Conservation (phyloP, 805 yeast species). For the Starmerella scarabaei region DNA sequence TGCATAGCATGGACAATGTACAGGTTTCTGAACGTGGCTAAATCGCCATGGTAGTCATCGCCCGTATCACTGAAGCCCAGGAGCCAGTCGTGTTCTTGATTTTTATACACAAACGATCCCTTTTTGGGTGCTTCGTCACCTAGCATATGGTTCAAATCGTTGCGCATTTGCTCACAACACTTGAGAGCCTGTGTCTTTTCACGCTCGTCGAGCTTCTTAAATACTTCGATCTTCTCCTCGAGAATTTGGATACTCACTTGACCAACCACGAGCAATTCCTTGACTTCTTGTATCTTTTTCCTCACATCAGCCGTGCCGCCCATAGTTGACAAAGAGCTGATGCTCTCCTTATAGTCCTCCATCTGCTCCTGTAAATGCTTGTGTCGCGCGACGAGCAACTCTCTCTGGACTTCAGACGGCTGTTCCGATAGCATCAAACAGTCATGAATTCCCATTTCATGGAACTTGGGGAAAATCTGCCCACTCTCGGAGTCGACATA, state of each 20-base stretch:
- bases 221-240: slow-evolving; percentile 1
- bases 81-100: background rate
- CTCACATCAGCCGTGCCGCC: slow-evolving; percentile 4
- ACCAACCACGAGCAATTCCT: slow-evolving; percentile 7
- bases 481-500: slow-evolving; percentile 22
- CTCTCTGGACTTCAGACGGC: slow-evolving; percentile 23
- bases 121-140: background rate
- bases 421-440: slow-evolving; percentile 36
- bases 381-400: slow-evolving; percentile 22
- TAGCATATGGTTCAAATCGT: background rate
- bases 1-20: slow-evolving; percentile 61
- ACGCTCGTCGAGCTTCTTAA: background rate
- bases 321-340: slow-evolving; percentile 23
- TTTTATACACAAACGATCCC: background rate
- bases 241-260: slow-evolving; percentile 1
- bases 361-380: slow-evolving; percentile 25
- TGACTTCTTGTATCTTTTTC: slow-evolving; percentile 3
- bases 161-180: background rate
- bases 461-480: slow-evolving; percentile 34
- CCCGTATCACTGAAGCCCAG: background rate
- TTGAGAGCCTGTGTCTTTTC: background rate
- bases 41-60: background rate
- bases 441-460: slow-evolving; percentile 44
- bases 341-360: slow-evolving; percentile 24
- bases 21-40: slow-evolving; percentile 43